These are phyloP conservation scores for Termitomyces heimii DNA, from an alignment of 768 basidiomycete species.

Conservation along the genomic window DNA sequence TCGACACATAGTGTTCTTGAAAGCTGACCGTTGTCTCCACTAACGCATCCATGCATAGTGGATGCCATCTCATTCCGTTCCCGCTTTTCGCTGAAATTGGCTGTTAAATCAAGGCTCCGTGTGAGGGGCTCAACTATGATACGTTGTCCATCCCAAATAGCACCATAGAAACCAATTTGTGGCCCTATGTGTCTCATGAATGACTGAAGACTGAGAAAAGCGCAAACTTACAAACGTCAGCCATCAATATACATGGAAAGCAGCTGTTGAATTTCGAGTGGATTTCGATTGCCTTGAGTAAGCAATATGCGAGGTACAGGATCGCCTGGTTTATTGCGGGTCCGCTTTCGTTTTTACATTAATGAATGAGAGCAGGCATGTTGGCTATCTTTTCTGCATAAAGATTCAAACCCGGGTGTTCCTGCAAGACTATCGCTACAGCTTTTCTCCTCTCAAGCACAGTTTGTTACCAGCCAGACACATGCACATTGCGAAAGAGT, in stretches of 20 bases:
- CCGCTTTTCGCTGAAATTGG: background rate
- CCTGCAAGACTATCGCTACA: background rate
- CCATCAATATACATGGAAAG: background rate
- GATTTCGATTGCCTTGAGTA: background rate
- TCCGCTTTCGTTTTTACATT: background rate
- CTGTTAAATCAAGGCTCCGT: background rate
- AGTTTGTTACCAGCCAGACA: background rate
- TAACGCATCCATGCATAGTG: background rate
- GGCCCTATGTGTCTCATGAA: background rate
- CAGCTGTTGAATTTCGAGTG: background rate
- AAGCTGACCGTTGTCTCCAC: background rate
- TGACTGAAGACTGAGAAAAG: background rate
- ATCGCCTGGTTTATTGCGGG: background rate
- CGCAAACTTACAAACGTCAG: background rate
- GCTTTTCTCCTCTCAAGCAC: no score
- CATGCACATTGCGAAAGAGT: background rate
- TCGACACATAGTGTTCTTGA: background rate
- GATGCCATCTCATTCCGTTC: background rate
- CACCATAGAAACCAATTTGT: background rate
- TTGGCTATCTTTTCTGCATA: background rate
- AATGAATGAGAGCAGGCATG: background rate
- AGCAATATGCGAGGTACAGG: background rate
- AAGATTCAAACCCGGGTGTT: background rate
- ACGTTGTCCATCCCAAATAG: background rate
- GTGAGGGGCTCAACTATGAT: background rate